Base-by-base conservation (phyloP, 805 yeast genomes). In the Ogataea wickerhamii region DNA sequence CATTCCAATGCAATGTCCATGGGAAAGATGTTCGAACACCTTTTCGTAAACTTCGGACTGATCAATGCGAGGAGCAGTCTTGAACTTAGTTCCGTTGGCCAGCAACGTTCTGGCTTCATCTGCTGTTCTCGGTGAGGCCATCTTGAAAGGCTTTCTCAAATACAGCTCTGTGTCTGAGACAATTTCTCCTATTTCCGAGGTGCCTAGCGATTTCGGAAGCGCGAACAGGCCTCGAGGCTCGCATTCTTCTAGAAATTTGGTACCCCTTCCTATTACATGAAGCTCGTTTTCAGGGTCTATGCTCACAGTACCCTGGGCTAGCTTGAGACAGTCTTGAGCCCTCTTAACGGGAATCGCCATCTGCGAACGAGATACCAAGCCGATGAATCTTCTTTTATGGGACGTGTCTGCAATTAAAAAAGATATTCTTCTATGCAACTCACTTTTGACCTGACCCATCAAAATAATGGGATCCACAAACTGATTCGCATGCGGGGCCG, bases 271-370 rank as follows among this genome's bases (percentile, higher is more conserved):
- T 18, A 61, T 60, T 10, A 91, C 66, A 23, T 60, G 63, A 14
- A 56, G 50, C 18, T 60, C 65, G 18, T 63, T 61, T 4, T 71
- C 71, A 24, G 69, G 63, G 50, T 79, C 81, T 21, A 80, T 53
- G 32, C 48, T 68, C 18, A 89, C 79, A 35, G 65, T 69, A 2
- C 98, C 98, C 0, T 69, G 55, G n/a, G 80, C 94, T 3, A 66
- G 58, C 22, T 57, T 66, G 60, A 91, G 70, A 56, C 80, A 80
- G 59, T 93, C 98, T 60, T 93, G 98, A 2, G 96, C 88, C 50
- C 98, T 74, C 12, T 78, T 81, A 1, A 93, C 98, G 4, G 97
- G 96, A 47, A 93, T 93, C 2, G 96, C 70, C 64, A 82, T 71
- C 47, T 87, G 86, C 44, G 81, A 71, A 37, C 82, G 71, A 2